These are phyloP conservation scores for Xylaria sp. DNA, from an alignment of 2,329 filamentous ascomycete genomes.

Conservation along the genomic window DNA sequence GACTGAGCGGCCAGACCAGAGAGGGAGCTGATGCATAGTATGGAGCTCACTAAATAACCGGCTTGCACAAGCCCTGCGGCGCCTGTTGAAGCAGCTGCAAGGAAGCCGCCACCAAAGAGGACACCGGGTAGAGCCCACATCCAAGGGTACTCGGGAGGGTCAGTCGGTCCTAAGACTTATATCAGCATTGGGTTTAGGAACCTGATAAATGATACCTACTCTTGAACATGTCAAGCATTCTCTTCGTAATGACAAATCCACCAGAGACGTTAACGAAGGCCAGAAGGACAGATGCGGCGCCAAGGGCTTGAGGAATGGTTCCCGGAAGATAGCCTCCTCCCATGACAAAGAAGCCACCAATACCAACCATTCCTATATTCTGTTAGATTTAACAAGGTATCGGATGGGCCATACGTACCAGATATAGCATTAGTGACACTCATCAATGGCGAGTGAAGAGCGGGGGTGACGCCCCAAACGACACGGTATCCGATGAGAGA, in stretches of 20 bases:
- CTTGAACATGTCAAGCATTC: slow-evolving; percentile 94
- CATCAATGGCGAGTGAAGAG: slow-evolving; percentile 89
- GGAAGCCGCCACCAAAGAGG: slow-evolving; percentile 81
- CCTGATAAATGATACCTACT: slow-evolving; percentile 54
- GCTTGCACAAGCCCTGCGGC: slow-evolving; percentile 87
- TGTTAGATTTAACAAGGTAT: slow-evolving; percentile 34
- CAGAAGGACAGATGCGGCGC: slow-evolving; percentile 81
- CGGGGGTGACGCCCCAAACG: slow-evolving; percentile 86
- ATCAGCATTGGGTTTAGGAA: slow-evolving; percentile 36
- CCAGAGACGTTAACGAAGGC: slow-evolving; percentile 91
- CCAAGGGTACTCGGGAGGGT: slow-evolving; percentile 89
- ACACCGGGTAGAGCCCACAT: slow-evolving; percentile 81
- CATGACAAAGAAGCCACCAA: slow-evolving; percentile 89
- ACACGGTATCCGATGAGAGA: slow-evolving; percentile 88
- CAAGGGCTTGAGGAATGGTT: slow-evolving; percentile 81
- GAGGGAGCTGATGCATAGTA: slow-evolving; percentile 86
- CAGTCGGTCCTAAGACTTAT: slow-evolving; percentile 69
- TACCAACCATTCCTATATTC: slow-evolving; percentile 77
- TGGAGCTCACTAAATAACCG: slow-evolving; percentile 84
- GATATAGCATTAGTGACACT: slow-evolving; percentile 94
- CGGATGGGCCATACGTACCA: slow-evolving; percentile 53
- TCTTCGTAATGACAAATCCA: slow-evolving; percentile 90
- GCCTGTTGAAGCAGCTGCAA: slow-evolving; percentile 82
- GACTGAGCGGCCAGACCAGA: slow-evolving; percentile 83
- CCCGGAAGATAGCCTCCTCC: slow-evolving; percentile 81